Conservation (phyloP, 75 land plant genomes). For the Pinus tabuliformis region DNA sequence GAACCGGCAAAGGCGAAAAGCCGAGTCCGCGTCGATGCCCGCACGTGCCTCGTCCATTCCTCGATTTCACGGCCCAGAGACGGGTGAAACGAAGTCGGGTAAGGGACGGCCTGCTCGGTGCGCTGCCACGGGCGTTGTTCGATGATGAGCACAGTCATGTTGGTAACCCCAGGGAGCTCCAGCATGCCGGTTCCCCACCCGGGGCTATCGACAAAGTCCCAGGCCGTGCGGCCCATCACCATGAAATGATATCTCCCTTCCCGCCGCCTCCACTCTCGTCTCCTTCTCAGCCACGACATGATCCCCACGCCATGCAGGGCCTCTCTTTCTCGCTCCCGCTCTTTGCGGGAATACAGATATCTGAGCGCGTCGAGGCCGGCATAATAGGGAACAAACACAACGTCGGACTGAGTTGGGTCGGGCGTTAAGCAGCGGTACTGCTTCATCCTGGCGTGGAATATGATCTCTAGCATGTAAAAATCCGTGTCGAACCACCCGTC, state of each 20-base stretch:
- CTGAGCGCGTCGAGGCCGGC: conserved; percentile 1
- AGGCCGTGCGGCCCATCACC: too few species aligned
- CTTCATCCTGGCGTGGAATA: conserved; percentile 11
- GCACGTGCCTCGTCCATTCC: neutral
- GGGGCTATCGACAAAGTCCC: neutral
- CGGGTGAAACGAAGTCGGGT: neutral
- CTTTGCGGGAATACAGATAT: too few species aligned
- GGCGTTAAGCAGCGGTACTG: neutral
- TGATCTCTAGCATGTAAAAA: conserved; percentile 17
- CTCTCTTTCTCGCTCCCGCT: too few species aligned
- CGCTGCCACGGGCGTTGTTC: conserved; percentile 14
- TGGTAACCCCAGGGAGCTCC: neutral
- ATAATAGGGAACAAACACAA: conserved; percentile 19
- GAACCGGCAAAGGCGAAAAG: neutral
- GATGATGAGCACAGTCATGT: neutral
- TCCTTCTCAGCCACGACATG: too few species aligned
- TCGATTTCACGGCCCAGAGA: neutral
- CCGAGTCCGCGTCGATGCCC: neutral
- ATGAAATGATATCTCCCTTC: too few species aligned
- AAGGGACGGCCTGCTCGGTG: conserved; percentile 14
- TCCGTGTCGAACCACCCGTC: neutral
- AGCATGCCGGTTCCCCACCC: neutral
- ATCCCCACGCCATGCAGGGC: too few species aligned
- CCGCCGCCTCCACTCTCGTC: too few species aligned
- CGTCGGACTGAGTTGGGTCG: neutral